Evolutionary conservation across 768 basidiomycete species (phyloP).

Genomic region (Cubamyces lactineus): DNA sequence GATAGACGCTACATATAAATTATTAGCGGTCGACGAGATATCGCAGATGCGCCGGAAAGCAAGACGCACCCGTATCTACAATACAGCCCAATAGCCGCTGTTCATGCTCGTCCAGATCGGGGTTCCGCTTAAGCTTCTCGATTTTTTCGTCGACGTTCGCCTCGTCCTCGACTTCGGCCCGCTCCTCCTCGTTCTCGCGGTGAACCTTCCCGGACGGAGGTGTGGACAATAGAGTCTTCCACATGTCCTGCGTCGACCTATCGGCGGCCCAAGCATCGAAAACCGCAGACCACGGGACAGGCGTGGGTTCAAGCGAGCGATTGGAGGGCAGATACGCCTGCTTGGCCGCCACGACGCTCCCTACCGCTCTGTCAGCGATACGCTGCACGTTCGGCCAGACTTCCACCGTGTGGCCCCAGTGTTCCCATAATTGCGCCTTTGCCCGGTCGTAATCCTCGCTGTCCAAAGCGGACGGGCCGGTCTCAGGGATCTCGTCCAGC

Average conservation of each 20-base stretch:
- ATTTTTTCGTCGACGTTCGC: slow-evolving; percentile 66
- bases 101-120: slow-evolving; percentile 80
- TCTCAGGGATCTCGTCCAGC: slow-evolving; percentile 29
- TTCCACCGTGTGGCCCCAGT: slow-evolving; percentile 74
- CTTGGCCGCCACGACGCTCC: slow-evolving; percentile 53
- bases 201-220: slow-evolving; percentile 41
- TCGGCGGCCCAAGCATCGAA: slow-evolving; percentile 67
- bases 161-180: slow-evolving; percentile 42
- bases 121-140: slow-evolving; percentile 74
- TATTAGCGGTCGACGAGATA: slow-evolving; percentile 19
- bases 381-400: slow-evolving; percentile 70
- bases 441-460: slow-evolving; percentile 28
- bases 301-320: slow-evolving; percentile 54
- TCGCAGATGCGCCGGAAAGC: background rate
- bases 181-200: slow-evolving; percentile 33
- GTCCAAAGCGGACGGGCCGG: slow-evolving; percentile 27
- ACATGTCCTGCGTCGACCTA: slow-evolving; percentile 50
- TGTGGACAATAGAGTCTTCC: slow-evolving; percentile 65
- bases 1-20: slow-evolving; percentile 55
- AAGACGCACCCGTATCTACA: slow-evolving; percentile 69
- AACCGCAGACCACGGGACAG: slow-evolving; percentile 69
- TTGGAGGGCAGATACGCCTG: slow-evolving; percentile 36
- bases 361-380: slow-evolving; percentile 78
- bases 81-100: slow-evolving; percentile 81
- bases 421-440: slow-evolving; percentile 49